These are phyloP conservation scores for Globisporangium cylindrosporum DNA, from an alignment of 352 stramenopile genomes.

Conservation along the genomic window DNA sequence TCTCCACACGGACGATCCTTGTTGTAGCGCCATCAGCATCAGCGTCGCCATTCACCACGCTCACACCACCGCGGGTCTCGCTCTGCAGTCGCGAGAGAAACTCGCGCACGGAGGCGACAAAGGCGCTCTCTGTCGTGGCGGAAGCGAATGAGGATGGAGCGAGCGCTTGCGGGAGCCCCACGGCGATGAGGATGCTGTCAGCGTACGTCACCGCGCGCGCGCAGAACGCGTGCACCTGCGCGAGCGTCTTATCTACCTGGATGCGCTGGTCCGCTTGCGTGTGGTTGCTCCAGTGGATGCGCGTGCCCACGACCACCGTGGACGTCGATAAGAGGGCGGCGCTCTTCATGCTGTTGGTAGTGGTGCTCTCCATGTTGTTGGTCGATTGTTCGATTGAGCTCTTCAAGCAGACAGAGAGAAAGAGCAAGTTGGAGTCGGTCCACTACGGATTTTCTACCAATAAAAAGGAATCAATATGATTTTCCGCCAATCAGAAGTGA, in stretches of 20 bases:
- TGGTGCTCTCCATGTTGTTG: background rate
- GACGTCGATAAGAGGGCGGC: background rate
- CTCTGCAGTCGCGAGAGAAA: slow-evolving; percentile 37
- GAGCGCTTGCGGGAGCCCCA: slow-evolving; percentile 36
- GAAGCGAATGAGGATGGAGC: background rate
- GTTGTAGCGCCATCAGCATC: background rate
- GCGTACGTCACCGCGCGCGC: slow-evolving; percentile 44
- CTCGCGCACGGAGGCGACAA: slow-evolving; percentile 38
- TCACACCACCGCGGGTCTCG: slow-evolving; percentile 14
- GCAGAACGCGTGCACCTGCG: slow-evolving; percentile 51
- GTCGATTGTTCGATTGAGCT: slow-evolving; percentile 5
- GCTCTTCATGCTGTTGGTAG: background rate
- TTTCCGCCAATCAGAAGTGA: background rate
- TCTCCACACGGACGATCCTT: slow-evolving; percentile 30
- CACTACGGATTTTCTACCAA: background rate
- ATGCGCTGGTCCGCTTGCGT: slow-evolving; percentile 31
- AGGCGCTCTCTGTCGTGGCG: slow-evolving; percentile 19
- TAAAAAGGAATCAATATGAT: background rate
- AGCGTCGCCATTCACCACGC: background rate
- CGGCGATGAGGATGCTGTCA: slow-evolving; percentile 49
- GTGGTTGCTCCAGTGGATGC: slow-evolving; percentile 75
- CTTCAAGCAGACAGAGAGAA: background rate
- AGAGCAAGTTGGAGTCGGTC: background rate
- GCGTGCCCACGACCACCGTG: slow-evolving; percentile 45
- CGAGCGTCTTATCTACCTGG: slow-evolving; percentile 40